These are phyloP conservation scores for Vigna unguiculata DNA, from an alignment of 306 rosid species.

Conservation along the genomic window DNA sequence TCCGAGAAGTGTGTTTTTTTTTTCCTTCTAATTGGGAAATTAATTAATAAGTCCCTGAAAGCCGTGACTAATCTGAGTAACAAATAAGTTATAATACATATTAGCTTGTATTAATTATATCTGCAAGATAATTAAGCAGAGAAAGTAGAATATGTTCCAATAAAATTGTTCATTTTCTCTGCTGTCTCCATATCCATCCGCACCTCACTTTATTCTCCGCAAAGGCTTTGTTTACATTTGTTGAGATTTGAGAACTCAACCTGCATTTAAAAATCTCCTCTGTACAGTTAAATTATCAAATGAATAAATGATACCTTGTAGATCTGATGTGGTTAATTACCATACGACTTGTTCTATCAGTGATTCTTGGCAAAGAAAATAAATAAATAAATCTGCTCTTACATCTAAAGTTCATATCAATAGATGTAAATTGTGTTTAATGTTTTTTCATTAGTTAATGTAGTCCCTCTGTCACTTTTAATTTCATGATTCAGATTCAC, in stretches of 20 bases:
- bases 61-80: constrained; percentile 33
- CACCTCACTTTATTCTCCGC: neutral
- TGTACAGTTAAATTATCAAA: neutral
- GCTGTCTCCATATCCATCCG: neutral
- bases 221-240: constrained; percentile 1
- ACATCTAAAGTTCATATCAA: too few relatives aligned
- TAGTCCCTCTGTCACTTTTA: too few relatives aligned
- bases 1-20: neutral
- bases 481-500: too few relatives aligned
- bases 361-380: neutral
- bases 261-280: constrained; percentile 5
- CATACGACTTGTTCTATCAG: neutral
- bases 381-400: too few relatives aligned
- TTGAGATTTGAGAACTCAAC: constrained; percentile 12
- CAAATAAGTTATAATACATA: constrained; percentile 1
- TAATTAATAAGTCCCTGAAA: neutral
- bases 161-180: neutral
- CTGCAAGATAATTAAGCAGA: constrained; percentile 7
- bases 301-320: constrained; percentile 37
- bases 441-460: too few relatives aligned
- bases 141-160: neutral
- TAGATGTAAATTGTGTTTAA: too few relatives aligned
- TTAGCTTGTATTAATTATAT: neutral
- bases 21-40: too few relatives aligned
- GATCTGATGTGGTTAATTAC: constrained; percentile 10